phyloP scores from a whole-genome alignment of 2,329 filamentous ascomycete genomes.

The Colletotrichum lupini region DNA sequence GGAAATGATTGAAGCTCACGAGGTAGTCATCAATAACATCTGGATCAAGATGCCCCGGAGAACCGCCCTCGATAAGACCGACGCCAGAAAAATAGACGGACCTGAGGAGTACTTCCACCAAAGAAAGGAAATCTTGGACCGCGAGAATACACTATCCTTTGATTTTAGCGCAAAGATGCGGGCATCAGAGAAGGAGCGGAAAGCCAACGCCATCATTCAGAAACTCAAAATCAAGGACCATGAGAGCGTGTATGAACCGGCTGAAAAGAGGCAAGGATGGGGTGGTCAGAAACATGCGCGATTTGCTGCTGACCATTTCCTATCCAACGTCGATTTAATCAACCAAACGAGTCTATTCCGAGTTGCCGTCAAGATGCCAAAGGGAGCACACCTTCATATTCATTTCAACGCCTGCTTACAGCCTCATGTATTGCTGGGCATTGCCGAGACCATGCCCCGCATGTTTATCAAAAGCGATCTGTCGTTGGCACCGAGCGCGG shows the following conservation, averaged over 20 bases:
- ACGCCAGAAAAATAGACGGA: slow-evolving; percentile 5
- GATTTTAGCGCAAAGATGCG: slow-evolving; percentile 48
- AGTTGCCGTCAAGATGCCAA: slow-evolving; percentile 71
- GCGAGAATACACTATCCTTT: slow-evolving; percentile 53
- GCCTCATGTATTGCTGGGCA: slow-evolving; percentile 67
- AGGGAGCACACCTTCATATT: slow-evolving; percentile 78
- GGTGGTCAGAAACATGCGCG: slow-evolving; percentile 56
- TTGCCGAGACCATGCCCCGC: slow-evolving; percentile 64
- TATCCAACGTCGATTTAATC: slow-evolving; percentile 66
- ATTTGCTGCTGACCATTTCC: slow-evolving; percentile 67
- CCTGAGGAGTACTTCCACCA: slow-evolving; percentile 44
- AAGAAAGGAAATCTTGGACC: slow-evolving; percentile 43
- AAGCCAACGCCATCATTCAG: slow-evolving; percentile 54
- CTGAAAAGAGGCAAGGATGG: slow-evolving; percentile 47
- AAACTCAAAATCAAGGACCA: slow-evolving; percentile 50
- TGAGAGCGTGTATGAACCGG: slow-evolving; percentile 47
- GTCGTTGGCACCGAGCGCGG: slow-evolving; percentile 48
- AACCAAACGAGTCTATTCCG: slow-evolving; percentile 66
- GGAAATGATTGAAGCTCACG: slow-evolving; percentile 34
- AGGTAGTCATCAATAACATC: slow-evolving; percentile 13
- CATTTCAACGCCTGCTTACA: slow-evolving; percentile 82
- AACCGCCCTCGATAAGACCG: slow-evolving; percentile 13
- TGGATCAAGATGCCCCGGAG: slow-evolving; percentile 2
- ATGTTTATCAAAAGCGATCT: slow-evolving; percentile 77
- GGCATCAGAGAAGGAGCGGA: slow-evolving; percentile 48